Evolutionary conservation across 2,329 filamentous ascomycete genomes (phyloP), one percentile per base, ranked within the genome.

Genomic region (Aurifilum marmelostoma): DNA sequence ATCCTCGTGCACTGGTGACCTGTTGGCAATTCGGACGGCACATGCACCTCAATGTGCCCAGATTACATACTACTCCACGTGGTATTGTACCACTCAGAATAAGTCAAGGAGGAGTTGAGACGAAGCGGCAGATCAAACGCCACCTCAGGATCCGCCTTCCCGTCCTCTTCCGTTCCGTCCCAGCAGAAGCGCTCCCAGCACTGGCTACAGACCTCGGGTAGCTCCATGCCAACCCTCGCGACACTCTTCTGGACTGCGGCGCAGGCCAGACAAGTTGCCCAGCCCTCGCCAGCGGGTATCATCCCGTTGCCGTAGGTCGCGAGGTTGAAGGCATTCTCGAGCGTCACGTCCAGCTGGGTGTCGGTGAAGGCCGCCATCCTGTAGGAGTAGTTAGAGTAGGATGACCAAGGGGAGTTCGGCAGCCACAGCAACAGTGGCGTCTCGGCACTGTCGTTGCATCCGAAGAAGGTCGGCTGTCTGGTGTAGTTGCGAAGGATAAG

Each of bases 261-360:
- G 12, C 37, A 41, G 5, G 37, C 37, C 11, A 62, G 32, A 6
- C 56, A 59, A 8, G 56, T 59, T 4, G 56, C n/a, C 56, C 56
- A 59, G 29, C 56, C 56, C 29, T 21, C 29, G 21, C 56, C 56
- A 7, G 21, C 56, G 4, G 56, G 27, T 1, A 59, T 18, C 6
- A 29, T 29, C 2, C 56, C 56, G 8, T 37, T n/a, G 56, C 56
- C 56, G 29, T 59, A 59, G 27, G 56, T 59, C 37, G 39, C 29
- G 24, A 34, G 39, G 37, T 65, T 34, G 61, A 67, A n/a, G 52
- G 61, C 66, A 65, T 67, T 50, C 8, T 67, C 29, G 16, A 64
- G 21, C 37, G 66, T 59, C 18, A 59, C 56, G 11, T 59, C 14
- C 56, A 59, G 18, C 56, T 59, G 56, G 56, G 16, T 59, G 29